Evolutionary conservation across 495 filamentous ascomycete species (phyloP), one percentile per base, ranked within the genome.

Genomic region (Xylaria sp.): DNA sequence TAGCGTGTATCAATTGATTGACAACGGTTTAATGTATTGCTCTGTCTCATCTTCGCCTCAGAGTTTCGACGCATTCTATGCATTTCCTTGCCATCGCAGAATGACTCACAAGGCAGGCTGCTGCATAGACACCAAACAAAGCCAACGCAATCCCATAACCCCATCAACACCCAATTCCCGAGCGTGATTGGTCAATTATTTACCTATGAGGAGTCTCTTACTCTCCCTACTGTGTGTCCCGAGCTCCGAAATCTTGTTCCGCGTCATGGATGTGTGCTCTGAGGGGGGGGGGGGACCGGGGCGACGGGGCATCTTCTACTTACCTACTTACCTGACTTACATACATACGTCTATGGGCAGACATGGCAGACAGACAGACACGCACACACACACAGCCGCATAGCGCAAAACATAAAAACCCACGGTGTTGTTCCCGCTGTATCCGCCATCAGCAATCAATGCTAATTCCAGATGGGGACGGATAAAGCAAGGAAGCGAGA

Each of bases 141-240:
- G 48, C 61, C 52, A 66, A 63, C 70, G 67, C 68, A 61, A 21
- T 21, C 41, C 15, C 68, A 3, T 21, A 52, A 35, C 55, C 68
- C 68, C 68, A 29, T 41, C 40, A 5, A 65, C 55, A 29, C 57
- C 57, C 21, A 52, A 78, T 76, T 78, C 72, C 62, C 21, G 5
- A 19, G 44, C 41, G 37, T 65, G 19, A 77, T 78, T 78, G 76
- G 76, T 29, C 76, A 78, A 78, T 78, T 76, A 63, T 57, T 24
- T 29, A 31, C 61, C 21, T 19, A 11, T 7, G 37, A 62, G 11
- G 59, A 26, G n/a, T 55, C 53, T 69, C 64, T 48, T 74, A 50
- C 41, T 50, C 15, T 62, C 3, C 33, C 5, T 46, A n/a, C n/a
- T n/a, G n/a, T n/a, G n/a, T 31, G n/a, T 41, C 55, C 69, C 57